Evolutionary conservation across 2,329 filamentous ascomycete genomes (phyloP).

Genomic region (Penicillium sp.): DNA sequence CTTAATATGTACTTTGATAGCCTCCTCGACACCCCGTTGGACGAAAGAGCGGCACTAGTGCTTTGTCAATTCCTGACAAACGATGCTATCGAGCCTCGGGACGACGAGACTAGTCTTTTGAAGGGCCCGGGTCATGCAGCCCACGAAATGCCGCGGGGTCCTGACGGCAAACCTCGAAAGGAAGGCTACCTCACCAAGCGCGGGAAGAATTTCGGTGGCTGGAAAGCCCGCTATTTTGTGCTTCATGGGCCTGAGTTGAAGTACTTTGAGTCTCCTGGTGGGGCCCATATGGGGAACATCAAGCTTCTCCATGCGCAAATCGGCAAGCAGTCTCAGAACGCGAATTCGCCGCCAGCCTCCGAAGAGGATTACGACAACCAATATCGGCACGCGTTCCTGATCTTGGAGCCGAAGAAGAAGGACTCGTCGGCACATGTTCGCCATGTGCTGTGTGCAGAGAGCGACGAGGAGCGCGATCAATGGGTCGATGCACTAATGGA

Average conservation of each 20-base stretch:
- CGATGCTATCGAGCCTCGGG: constrained; percentile 53
- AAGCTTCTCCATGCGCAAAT: constrained; percentile 88
- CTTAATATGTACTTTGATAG: constrained; percentile 81
- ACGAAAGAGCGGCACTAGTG: constrained; percentile 67
- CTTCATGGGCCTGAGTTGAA: constrained; percentile 67
- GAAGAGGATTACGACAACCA: constrained; percentile 83
- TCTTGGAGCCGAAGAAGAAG: constrained; percentile 93
- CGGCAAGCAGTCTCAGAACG: constrained; percentile 74
- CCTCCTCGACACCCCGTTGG: constrained; percentile 74
- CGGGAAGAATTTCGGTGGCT: constrained; percentile 97
- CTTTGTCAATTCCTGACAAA: constrained; percentile 80
- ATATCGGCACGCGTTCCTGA: constrained; percentile 91
- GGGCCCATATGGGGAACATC: constrained; percentile 86
- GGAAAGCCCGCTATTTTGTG: constrained; percentile 79
- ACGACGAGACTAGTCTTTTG: constrained; percentile 49
- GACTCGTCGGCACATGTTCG: constrained; percentile 82
- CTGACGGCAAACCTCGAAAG: constrained; percentile 63
- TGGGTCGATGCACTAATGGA: constrained; percentile 89
- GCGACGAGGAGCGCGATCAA: constrained; percentile 80
- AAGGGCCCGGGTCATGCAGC: constrained; percentile 32
- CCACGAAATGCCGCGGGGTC: constrained; percentile 40
- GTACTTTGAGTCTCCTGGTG: constrained; percentile 88
- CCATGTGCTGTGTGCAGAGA: constrained; percentile 93
- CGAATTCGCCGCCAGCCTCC: constrained; percentile 54
- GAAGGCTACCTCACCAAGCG: constrained; percentile 93